A percentile compares a stretch with the other conserved stretches of the same genome.
phyloP scores from a whole-genome alignment of 805 yeast species.

The Zygosaccharomyces kombuchaensis region DNA sequence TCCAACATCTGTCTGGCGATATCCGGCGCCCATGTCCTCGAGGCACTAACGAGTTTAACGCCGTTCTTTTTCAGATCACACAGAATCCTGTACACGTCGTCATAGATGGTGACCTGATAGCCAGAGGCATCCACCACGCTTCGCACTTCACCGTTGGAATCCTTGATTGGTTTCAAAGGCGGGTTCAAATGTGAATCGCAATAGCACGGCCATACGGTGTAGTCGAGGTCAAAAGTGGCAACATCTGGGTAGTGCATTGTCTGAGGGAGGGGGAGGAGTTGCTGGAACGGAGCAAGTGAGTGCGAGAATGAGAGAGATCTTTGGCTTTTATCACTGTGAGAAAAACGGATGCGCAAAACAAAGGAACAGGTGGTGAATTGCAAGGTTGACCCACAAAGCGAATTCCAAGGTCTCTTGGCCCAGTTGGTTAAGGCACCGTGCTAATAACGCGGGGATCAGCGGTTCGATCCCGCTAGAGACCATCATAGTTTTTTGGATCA shows the following conservation, averaged over 20 bases:
- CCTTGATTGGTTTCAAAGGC: constrained; percentile 30
- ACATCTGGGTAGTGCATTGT: constrained; percentile 31
- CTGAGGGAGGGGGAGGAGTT: too few relatives aligned
- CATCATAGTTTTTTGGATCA: constrained; percentile 12
- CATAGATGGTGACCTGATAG: constrained; percentile 51
- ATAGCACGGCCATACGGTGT: constrained; percentile 38
- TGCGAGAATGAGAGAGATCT: neutral
- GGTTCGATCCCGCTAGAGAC: constrained; percentile 23
- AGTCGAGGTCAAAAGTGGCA: constrained; percentile 36
- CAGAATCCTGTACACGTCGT: constrained; percentile 65
- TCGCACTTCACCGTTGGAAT: constrained; percentile 28
- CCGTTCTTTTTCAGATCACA: constrained; percentile 44
- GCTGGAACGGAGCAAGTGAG: neutral
- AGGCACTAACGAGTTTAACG: constrained; percentile 62
- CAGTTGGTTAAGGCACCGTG: constrained; percentile 23
- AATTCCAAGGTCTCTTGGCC: constrained; percentile 18
- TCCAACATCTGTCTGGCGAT: constrained; percentile 63
- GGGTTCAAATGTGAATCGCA: constrained; percentile 36
- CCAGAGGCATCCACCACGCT: constrained; percentile 41
- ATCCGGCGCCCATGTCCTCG: constrained; percentile 75
- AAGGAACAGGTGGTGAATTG: neutral
- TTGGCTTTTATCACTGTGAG: neutral
- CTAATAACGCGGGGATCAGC: constrained; percentile 23
- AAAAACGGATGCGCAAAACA: too few relatives aligned
- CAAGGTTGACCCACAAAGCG: too few relatives aligned